These are phyloP conservation scores for Dendrobium chrysotoxum DNA, from an alignment of 106 monocot species.

Conservation along the genomic window DNA sequence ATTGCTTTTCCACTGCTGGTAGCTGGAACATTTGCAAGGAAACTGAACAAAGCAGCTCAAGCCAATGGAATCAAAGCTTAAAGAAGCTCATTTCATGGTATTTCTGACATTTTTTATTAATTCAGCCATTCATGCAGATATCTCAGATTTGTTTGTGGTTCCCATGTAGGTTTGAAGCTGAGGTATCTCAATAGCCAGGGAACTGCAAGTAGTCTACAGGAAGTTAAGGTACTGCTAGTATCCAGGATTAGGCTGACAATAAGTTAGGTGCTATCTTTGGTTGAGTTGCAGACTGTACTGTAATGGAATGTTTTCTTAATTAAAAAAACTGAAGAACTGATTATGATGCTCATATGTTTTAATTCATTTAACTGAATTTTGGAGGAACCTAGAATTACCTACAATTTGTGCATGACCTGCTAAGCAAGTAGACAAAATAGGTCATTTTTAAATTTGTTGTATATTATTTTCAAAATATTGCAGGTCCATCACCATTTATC, in stretches of 20 bases:
- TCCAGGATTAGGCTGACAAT: not conserved
- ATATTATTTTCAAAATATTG: too few relatives aligned
- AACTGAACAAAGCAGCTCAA: not conserved
- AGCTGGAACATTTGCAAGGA: slow-evolving; percentile 7
- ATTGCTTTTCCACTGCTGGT: slow-evolving; percentile 11
- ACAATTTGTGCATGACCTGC: too few relatives aligned
- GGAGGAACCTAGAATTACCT: too few relatives aligned
- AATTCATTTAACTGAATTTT: not conserved
- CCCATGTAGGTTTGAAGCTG: not conserved
- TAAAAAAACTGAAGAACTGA: not conserved
- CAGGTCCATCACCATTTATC: too few relatives aligned
- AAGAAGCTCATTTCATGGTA: not conserved
- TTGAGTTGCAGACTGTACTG: not conserved
- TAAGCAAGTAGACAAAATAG: too few relatives aligned
- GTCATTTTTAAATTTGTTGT: too few relatives aligned
- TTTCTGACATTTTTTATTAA: not conserved
- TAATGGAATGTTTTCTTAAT: not conserved
- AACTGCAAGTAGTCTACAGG: not conserved
- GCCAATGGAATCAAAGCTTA: not conserved
- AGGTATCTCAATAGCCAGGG: not conserved
- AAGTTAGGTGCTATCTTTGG: not conserved
- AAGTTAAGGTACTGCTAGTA: not conserved
- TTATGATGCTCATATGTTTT: not conserved
- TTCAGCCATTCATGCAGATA: not conserved
- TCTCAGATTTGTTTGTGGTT: not conserved